Percentiles rank a stretch among this genome's conserved stretches.
phyloP scores from a whole-genome alignment of 306 rosid species.

The Prunus armeniaca region DNA sequence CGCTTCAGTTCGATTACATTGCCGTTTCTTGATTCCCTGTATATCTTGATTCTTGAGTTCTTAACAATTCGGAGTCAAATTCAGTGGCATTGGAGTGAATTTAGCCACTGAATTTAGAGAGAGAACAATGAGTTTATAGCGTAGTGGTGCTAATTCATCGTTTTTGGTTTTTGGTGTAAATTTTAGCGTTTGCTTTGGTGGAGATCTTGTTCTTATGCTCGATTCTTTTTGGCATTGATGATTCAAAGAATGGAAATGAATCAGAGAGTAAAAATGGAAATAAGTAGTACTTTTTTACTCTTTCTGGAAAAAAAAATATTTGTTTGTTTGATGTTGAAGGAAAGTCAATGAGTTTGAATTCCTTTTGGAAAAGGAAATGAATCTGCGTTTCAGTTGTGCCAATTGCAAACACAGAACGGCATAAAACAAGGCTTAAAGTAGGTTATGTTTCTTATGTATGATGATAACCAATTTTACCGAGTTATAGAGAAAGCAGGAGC shows the following conservation, averaged over 20 bases:
- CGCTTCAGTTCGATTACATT: neutral
- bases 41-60: neutral
- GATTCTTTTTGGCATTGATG: neutral
- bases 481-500: neutral
- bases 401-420: neutral
- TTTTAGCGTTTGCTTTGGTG: neutral
- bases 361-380: slow-evolving; percentile 6
- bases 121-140: neutral
- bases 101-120: neutral
- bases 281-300: neutral
- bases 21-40: slow-evolving; percentile 1
- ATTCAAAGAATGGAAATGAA: neutral
- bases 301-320: neutral
- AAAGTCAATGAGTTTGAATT: neutral
- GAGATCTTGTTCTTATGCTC: neutral
- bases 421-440: neutral
- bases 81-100: slow-evolving; percentile 5
- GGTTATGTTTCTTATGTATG: neutral
- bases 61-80: slow-evolving; percentile 6
- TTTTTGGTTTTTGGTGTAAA: slow-evolving; percentile 10
- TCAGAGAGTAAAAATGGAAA: neutral
- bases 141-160: neutral
- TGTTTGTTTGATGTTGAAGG: neutral
- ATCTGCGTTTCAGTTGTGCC: neutral
- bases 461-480: neutral